Conservation (phyloP, 2,329 filamentous ascomycete species). For the Gnomoniopsis sp. region DNA sequence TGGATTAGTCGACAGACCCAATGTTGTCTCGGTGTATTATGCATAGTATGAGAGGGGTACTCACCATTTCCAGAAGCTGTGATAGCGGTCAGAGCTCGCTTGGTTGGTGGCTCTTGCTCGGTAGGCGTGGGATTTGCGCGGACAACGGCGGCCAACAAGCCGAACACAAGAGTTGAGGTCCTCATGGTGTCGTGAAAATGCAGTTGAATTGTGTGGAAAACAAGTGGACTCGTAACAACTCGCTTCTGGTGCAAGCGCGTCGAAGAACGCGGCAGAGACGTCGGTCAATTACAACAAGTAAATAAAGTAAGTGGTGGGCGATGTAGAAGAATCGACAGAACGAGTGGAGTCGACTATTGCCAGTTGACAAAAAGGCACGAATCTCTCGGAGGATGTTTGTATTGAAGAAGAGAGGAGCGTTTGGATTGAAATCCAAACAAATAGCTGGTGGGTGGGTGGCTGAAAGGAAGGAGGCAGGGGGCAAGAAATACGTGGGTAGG, state of each 20-base stretch:
- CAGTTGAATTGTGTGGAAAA: neutral
- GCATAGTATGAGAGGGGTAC: too few relatives aligned
- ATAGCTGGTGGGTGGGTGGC: neutral
- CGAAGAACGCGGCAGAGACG: constrained; percentile 6
- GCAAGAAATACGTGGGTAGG: neutral
- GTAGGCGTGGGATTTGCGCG: constrained; percentile 49
- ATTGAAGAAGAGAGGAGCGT: neutral
- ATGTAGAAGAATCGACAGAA: constrained; percentile 11
- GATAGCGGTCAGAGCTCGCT: constrained; percentile 49
- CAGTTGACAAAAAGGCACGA: constrained; percentile 1
- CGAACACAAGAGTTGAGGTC: constrained; percentile 42
- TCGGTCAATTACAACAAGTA: constrained; percentile 4
- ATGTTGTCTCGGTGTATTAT: too few relatives aligned
- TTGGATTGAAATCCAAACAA: neutral
- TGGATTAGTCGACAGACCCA: neutral
- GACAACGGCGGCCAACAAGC: constrained; percentile 45
- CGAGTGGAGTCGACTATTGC: constrained; percentile 15
- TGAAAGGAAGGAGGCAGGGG: neutral
- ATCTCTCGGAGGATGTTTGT: constrained; percentile 1
- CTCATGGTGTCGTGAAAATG: constrained; percentile 41
- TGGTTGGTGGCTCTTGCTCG: constrained; percentile 43
- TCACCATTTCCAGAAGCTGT: constrained; percentile 56
- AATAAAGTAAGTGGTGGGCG: neutral
- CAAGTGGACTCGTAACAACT: neutral
- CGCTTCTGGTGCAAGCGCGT: neutral